Percentiles rank a stretch among this genome's conserved stretches.
Evolutionary conservation across 371 early-diverging fungal genomes (phyloP).

Genomic region (Rhizopus delemar): DNA sequence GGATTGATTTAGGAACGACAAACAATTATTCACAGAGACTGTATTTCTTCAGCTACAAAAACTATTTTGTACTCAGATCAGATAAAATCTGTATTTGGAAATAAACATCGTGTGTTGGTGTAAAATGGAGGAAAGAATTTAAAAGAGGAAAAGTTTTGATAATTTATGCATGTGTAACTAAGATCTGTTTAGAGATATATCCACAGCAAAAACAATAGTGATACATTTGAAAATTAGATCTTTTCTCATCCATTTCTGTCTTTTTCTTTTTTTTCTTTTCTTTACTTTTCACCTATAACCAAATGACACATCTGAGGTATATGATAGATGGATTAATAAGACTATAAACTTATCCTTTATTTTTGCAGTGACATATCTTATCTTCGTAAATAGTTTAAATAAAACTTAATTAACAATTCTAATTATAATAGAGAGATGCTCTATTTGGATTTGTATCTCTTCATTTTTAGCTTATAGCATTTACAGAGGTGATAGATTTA

Average conservation of each 20-base stretch:
- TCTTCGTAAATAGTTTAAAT: constrained; percentile 26
- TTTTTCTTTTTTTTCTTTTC: background rate
- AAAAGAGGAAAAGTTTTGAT: too few relatives aligned
- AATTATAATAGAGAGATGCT: constrained; percentile 28
- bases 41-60: too few relatives aligned
- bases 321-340: background rate
- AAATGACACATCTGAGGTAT: constrained; percentile 47
- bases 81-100: too few relatives aligned
- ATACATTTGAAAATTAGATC: too few relatives aligned
- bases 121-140: too few relatives aligned
- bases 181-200: too few relatives aligned
- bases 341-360: background rate
- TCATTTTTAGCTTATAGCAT: constrained; percentile 25
- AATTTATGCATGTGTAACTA: too few relatives aligned
- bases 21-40: too few relatives aligned
- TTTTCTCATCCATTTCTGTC: background rate
- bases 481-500: constrained; percentile 30
- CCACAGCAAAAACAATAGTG: too few relatives aligned
- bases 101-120: too few relatives aligned
- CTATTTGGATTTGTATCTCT: constrained; percentile 26
- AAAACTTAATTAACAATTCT: background rate
- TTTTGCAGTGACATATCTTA: constrained; percentile 45
- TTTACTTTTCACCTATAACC: background rate
- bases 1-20: too few relatives aligned
- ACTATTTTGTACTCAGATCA: too few relatives aligned